Evolutionary conservation across 129 eudicot genomes (phyloP).

Genomic region (Escallonia rubra): DNA sequence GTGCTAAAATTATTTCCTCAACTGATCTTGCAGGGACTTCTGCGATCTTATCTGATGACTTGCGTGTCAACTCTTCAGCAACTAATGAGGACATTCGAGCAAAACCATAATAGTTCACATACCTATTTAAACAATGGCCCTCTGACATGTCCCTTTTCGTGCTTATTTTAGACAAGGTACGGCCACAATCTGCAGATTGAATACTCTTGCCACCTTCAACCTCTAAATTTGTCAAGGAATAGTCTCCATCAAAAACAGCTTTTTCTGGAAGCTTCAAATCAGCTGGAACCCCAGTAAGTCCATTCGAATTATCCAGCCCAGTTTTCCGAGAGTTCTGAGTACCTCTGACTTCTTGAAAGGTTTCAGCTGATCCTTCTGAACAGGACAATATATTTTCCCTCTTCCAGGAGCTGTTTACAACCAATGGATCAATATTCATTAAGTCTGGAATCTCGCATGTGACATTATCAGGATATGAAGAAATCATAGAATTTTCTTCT

Average conservation of each 20-base stretch:
- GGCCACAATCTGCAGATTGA: slow-evolving; percentile 13
- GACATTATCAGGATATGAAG: slow-evolving; percentile 16
- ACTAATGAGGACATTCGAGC: slow-evolving; percentile 66
- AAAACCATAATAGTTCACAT: slow-evolving; percentile 63
- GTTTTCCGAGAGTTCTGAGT: slow-evolving; percentile 16
- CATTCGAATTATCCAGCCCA: slow-evolving; percentile 6
- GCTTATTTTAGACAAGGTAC: slow-evolving; percentile 13
- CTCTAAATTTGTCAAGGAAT: slow-evolving; percentile 12
- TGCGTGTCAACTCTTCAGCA: slow-evolving; percentile 46
- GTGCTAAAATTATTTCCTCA: slow-evolving; percentile 56
- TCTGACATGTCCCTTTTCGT: slow-evolving; percentile 1
- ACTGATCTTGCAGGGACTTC: slow-evolving; percentile 41
- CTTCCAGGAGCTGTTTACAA: slow-evolving; percentile 20
- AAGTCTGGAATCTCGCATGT: slow-evolving; percentile 13
- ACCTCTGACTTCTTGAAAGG: slow-evolving; percentile 24
- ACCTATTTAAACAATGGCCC: slow-evolving; percentile 21
- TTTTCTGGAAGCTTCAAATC: slow-evolving; percentile 5
- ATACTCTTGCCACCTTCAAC: slow-evolving; percentile 18
- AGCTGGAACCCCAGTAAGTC: slow-evolving; percentile 9
- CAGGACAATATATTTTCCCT: slow-evolving; percentile 26
- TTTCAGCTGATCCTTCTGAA: slow-evolving; percentile 56
- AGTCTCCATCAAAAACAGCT: slow-evolving; percentile 7
- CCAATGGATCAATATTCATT: background rate
- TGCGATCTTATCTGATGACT: slow-evolving; percentile 48
- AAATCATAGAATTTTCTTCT: slow-evolving; percentile 11